Evolutionary conservation across 495 filamentous ascomycete genomes (phyloP).

Genomic region (Penicillium daleae): DNA sequence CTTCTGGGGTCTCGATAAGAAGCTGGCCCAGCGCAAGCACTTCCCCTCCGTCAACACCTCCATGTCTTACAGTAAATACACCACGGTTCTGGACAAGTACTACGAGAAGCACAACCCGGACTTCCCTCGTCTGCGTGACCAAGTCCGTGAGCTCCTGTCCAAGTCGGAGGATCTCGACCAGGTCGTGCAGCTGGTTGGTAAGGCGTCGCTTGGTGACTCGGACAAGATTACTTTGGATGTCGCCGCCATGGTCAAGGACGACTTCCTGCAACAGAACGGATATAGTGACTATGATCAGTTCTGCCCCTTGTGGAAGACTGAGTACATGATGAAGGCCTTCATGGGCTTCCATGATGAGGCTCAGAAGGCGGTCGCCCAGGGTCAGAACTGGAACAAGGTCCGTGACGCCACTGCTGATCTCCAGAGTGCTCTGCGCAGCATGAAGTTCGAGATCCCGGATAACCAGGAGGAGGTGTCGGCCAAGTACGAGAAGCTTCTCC

Average conservation of each 20-base stretch:
- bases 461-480: conserved; percentile 74
- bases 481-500: conserved; percentile 92
- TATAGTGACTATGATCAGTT: conserved; percentile 99
- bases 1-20: conserved; percentile 99
- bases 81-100: conserved; percentile 79
- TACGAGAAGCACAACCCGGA: conserved; percentile 93
- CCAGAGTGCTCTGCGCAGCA: conserved; percentile 76
- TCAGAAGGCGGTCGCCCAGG: conserved; percentile 91
- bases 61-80: conserved; percentile 97
- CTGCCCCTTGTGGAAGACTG: conserved; percentile 99
- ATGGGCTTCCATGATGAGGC: conserved; percentile 97
- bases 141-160: conserved; percentile 88
- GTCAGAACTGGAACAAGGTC: conserved; percentile 88
- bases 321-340: conserved; percentile 99
- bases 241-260: conserved; percentile 90
- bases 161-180: conserved; percentile 98
- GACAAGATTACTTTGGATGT: conserved; percentile 99
- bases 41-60: conserved; percentile 99
- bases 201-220: conserved; percentile 90
- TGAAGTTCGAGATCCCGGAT: conserved; percentile 94
- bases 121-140: conserved; percentile 89
- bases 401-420: conserved; percentile 87
- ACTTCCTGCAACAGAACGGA: conserved; percentile 98
- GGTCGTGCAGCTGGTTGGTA: conserved; percentile 97
- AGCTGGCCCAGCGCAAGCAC: conserved; percentile 97